Percentiles rank a stretch among this genome's conserved stretches.
These are phyloP conservation scores for Boletus vermiculosoides DNA, from an alignment of 768 basidiomycete species.

Conservation along the genomic window DNA sequence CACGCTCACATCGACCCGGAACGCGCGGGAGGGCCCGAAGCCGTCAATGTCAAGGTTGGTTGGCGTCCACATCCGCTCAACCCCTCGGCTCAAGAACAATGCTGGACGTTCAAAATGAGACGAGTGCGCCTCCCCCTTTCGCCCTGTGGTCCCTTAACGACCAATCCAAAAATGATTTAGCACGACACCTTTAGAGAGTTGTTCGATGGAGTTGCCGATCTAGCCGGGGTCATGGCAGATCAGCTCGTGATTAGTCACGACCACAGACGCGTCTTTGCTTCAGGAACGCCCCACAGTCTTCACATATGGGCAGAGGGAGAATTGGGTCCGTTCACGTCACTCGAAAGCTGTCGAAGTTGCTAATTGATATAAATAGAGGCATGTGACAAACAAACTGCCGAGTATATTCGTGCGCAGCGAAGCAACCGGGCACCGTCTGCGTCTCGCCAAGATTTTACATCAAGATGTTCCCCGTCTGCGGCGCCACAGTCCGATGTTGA, in stretches of 20 bases:
- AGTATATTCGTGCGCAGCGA: conserved; percentile 53
- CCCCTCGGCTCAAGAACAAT: conserved; percentile 35
- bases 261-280: conserved; percentile 64
- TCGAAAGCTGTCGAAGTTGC: conserved; percentile 2
- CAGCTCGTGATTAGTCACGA: conserved; percentile 62
- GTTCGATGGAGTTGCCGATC: conserved; percentile 66
- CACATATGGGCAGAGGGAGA: conserved; percentile 68
- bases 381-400: conserved; percentile 59
- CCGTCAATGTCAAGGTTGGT: conserved; percentile 52
- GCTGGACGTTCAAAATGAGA: conserved; percentile 56
- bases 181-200: conserved; percentile 61
- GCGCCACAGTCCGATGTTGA: conserved; percentile 28
- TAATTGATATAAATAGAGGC: conserved; percentile 47
- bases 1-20: conserved; percentile 24
- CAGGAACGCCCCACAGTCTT: conserved; percentile 63
- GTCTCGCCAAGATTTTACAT: conserved; percentile 2
- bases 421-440: conserved; percentile 28
- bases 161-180: conserved; percentile 34
- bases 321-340: conserved; percentile 46
- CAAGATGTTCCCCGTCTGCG: conserved; percentile 14
- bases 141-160: neutral
- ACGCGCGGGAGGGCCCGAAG: conserved; percentile 33
- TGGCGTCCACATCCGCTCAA: conserved; percentile 69
- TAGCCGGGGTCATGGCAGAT: conserved; percentile 47
- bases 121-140: conserved; percentile 42